Base-by-base conservation (phyloP, 306 rosid species). In the Ammopiptanthus mongolicus region DNA sequence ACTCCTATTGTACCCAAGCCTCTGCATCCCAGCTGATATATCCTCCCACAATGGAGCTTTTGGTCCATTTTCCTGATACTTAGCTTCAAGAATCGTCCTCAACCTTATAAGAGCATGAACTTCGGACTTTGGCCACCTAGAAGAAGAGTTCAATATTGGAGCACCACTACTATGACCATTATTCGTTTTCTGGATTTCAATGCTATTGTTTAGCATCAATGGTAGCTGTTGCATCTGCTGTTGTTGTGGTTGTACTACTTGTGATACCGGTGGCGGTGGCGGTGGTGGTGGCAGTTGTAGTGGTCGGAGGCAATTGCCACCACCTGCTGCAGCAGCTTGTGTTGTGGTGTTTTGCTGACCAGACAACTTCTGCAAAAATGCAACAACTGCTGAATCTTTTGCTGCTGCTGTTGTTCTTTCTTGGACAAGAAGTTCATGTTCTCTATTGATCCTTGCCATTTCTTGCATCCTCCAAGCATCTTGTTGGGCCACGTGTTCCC, bases 11-110 rank as follows among this genome's bases (percentile, higher is more conserved):
- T 90, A 95, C 2, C 97, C 99, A 4, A 87, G 63, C 74, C 78
- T 84, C 74, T 53, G 58, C 97, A 95, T 90, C n/a, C 82, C 97
- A 0, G 82, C 76, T 0, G 99, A 95, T n/a, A 95, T 90, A 17
- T 95, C 97, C 77, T 88, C 97, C 98, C 98, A 94, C 5, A 94
- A 13, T 1, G 97, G 93, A 57, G 91, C 95, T 75, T 91, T 94
- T 5, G 95, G 88, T n/a, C 90, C 93, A 23, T 78, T 84, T 2
- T 90, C 98, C 33, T 84, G 90, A 71, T 94, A 94, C 87, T 88
- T 88, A 0, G 83, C 11, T 3, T 91, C 96, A 1, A 94, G 89
- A 37, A 55, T 78, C 3, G 89, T 86, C 37, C 97, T 78, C 5
- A 94, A 51, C 37, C 82, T 77, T 73, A 94, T 94, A 62, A 94